Evolutionary conservation across 345 rosid species (phyloP), one percentile per base, ranked within the genome.

Genomic region (Eutrema heterophyllum): DNA sequence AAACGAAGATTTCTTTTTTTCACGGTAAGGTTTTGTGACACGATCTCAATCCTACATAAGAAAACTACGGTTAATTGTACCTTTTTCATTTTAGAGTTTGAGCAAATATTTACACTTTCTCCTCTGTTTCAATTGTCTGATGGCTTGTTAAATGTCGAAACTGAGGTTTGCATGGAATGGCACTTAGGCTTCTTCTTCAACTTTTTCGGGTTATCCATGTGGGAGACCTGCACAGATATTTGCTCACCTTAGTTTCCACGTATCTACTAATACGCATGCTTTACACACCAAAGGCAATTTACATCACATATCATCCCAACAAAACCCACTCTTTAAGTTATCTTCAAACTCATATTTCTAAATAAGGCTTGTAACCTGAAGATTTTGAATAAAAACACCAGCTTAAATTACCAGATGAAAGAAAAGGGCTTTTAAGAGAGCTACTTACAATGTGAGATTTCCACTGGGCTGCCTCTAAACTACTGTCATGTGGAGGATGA

Each of bases 401-500:
- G 48, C 21, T 68, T 41, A 43, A 18, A 61, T 43, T 32, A 64
- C 21, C 9, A 5, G 29, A 43, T 10, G 2, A 32, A 63, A 29
- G 52, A 39, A 44, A 14, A 18, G 32, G 13, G 41, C 13, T 55
- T 41, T 21, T 16, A 33, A 32, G 54, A 29, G 14, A 67, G 36
- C 29, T 26, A 77, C 98, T 86, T 83, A 92, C 96, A 66, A 88
- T 81, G 60, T 83, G 79, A 40, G 99, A 88, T 73, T 86, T 94
- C 97, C 97, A 89, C 74, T 85, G 90, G 27, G 71, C 56, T 65
- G 81, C 84, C 40, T 84, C 91, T 2, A 68, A 63, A 65, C 60
- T 71, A 73, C 55, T 67, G 18, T 81, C 75, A 56, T 80, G 72
- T 77, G 76, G 83, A 74, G 88, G 75, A 40, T 79, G 83, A 61